Conservation (phyloP, 116 monocot genomes). For the Trichopus zeylanicus region DNA sequence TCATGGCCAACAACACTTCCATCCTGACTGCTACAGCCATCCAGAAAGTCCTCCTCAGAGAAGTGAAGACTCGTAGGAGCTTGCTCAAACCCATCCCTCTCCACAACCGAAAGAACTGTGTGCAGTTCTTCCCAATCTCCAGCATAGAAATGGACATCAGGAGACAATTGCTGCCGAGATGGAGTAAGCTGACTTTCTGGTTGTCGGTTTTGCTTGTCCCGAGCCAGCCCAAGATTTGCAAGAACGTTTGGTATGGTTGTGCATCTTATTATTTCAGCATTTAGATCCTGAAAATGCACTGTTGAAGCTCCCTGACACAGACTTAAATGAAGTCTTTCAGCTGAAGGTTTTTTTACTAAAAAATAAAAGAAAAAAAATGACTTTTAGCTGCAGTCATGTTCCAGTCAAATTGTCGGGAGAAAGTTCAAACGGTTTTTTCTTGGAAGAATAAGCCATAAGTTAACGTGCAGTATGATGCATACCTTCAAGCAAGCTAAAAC, state of each 20-base stretch:
- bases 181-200: conserved; percentile 72
- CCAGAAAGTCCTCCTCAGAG: conserved; percentile 80
- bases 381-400: too few species aligned
- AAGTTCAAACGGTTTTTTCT: too few species aligned
- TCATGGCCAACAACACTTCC: conserved; percentile 56
- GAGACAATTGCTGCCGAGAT: conserved; percentile 50
- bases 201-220: conserved; percentile 63
- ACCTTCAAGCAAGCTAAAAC: conserved; percentile 94
- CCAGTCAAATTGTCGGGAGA: too few species aligned
- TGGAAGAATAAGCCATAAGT: not conserved
- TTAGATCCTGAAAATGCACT: conserved; percentile 90
- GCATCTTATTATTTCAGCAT: conserved; percentile 79
- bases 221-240: conserved; percentile 72
- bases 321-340: not conserved
- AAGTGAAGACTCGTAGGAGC: conserved; percentile 38
- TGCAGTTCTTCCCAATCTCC: conserved; percentile 83
- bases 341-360: not conserved
- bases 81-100: conserved; percentile 22
- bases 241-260: conserved; percentile 87
- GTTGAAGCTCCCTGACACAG: conserved; percentile 70
- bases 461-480: not conserved
- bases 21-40: conserved; percentile 68
- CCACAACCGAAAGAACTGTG: conserved; percentile 59
- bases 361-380: not conserved
- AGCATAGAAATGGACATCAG: conserved; percentile 79